Evolutionary conservation across 1,284 basidiomycete genomes (phyloP), one percentile per base, ranked within the genome.

Genomic region (Cryptococcus sp.): DNA sequence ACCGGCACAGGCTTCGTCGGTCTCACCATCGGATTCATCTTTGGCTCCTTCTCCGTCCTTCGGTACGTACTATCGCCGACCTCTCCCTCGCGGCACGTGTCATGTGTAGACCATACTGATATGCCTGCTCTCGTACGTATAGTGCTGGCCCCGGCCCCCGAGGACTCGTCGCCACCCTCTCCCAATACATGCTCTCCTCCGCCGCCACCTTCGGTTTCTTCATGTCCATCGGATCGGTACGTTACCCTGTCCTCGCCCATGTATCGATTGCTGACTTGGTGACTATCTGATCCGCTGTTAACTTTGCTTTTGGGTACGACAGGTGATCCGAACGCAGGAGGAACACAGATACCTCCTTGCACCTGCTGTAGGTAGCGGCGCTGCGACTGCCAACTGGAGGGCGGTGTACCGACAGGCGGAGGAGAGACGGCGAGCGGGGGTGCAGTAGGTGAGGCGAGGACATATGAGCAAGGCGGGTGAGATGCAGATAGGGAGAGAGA

Each of bases 1-100:
- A 46, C 5, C 21, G 28, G 7, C 20, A 20, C 43, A 75, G 87
- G 85, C 62, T 89, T 89, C 64, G 92, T 95, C 56, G 92, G 92
- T 33, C 82, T 94, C 49, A 94, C 91, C 38, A 94, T 95, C 70
- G 92, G 92, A n/a, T 95, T 96, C 79, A 86, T 96, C 63, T 96
- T 96, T 71, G 92, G 91, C 48, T 85, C 87, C 39, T 94, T 87
- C 80, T 91, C 86, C 64, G 90, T 96, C 71, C 78, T 96, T 43
- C 82, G 91, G 91, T 90, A 66, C 62, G 83, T 74, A 35, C 47
- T 50, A 9, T 4, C 16, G 28, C 42, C 43, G 12, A 20, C 37
- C 18, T 38, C 35, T 37, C 21, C 35, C 5, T 23, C 13, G 2
- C 9, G 21, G 13, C 48, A 38, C 15, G 15, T 9, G 9, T 33